Evolutionary conservation across 805 yeast species (phyloP).

Genomic region (Candida takata): DNA sequence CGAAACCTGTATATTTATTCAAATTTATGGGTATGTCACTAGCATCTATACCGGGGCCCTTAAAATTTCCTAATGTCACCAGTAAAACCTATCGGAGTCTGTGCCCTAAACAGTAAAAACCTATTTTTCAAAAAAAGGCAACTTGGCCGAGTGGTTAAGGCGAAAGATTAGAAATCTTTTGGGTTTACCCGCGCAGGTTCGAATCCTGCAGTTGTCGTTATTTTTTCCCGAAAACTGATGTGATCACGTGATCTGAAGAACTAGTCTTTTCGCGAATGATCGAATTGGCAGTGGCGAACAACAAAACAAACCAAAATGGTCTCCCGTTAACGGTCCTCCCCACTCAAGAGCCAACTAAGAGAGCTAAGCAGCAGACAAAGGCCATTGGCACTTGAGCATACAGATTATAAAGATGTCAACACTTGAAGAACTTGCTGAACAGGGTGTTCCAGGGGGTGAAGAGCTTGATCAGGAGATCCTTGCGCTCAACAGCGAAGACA

Average conservation of each 20-base stretch:
- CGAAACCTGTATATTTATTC: too few relatives aligned
- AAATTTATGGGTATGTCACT: too few relatives aligned
- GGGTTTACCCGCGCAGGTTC: slow-evolving; percentile 61
- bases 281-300: slow-evolving; percentile 1
- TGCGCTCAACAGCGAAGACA: slow-evolving; percentile 70
- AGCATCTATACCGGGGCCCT: too few relatives aligned
- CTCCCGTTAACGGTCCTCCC: too few relatives aligned
- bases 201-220: slow-evolving; percentile 66
- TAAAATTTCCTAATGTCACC: too few relatives aligned
- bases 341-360: too few relatives aligned
- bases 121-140: slow-evolving; percentile 22
- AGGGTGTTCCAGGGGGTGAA: slow-evolving; percentile 29
- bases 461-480: slow-evolving; percentile 76
- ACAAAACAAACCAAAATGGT: not conserved
- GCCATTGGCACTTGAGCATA: too few relatives aligned
- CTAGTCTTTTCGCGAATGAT: not conserved
- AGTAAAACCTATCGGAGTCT: too few relatives aligned
- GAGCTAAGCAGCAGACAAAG: too few relatives aligned
- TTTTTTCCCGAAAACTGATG: slow-evolving; percentile 1
- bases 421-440: slow-evolving; percentile 68
- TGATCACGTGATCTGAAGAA: too few relatives aligned
- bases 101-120: too few relatives aligned
- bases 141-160: slow-evolving; percentile 64
- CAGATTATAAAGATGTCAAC: slow-evolving; percentile 76
- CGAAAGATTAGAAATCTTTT: slow-evolving; percentile 56